Evolutionary conservation across 2,329 filamentous ascomycete species (phyloP).

Genomic region (Thielaviopsis populi): DNA sequence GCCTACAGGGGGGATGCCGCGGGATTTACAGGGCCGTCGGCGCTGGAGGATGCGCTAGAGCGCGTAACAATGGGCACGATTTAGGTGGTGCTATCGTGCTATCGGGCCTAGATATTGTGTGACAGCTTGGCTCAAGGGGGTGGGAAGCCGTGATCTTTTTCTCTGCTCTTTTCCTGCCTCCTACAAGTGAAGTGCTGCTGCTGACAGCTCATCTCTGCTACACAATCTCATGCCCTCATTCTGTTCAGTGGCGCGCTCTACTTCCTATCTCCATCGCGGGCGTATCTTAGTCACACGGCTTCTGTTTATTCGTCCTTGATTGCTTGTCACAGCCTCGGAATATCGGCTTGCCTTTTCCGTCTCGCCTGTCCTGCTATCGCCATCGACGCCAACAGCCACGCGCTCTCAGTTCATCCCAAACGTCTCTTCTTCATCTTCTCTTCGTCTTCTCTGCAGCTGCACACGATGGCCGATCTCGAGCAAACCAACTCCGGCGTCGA

Average conservation of each 20-base stretch:
- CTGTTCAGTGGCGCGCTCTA: not conserved
- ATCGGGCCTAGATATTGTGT: not conserved
- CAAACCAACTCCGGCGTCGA: slow-evolving; percentile 30
- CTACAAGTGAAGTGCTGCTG: not conserved
- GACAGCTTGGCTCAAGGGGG: not conserved
- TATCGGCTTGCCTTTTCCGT: slow-evolving; percentile 6
- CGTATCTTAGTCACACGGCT: not conserved
- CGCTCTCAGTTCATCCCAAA: not conserved
- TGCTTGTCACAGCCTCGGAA: not conserved
- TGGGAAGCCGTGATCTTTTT: not conserved
- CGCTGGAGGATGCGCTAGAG: not conserved
- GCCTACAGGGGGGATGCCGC: not conserved
- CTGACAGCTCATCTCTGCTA: not conserved
- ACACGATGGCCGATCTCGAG: slow-evolving; percentile 14
- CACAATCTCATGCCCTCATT: not conserved
- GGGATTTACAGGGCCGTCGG: not conserved
- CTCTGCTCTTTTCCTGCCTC: not conserved
- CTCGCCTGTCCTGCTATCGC: not conserved
- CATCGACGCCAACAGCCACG: not conserved
- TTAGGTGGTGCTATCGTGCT: not conserved
- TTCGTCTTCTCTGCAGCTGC: not conserved
- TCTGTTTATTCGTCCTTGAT: not conserved
- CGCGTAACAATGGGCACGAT: not conserved
- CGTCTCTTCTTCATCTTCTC: not conserved
- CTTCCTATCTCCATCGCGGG: not conserved